These are phyloP conservation scores for Gymnopus androsaceus DNA, from an alignment of 1,284 basidiomycete species.

Conservation along the genomic window DNA sequence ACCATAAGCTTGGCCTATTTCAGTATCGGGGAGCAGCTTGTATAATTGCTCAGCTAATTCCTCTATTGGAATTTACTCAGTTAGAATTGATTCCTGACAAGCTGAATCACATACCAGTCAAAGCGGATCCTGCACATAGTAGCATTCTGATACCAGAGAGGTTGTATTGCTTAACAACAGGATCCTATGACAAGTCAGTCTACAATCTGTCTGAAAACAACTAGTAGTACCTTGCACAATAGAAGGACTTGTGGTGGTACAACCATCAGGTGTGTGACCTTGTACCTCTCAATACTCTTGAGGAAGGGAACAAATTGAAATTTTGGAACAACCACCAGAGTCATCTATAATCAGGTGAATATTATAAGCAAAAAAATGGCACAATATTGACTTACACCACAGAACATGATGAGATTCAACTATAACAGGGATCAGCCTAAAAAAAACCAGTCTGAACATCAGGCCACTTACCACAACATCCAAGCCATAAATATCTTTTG, in stretches of 20 bases:
- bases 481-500: constrained; percentile 58
- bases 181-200: neutral
- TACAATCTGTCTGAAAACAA: neutral
- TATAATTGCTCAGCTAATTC: constrained; percentile 52
- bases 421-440: constrained; percentile 12
- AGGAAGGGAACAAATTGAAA: constrained; percentile 58
- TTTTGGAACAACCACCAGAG: constrained; percentile 58
- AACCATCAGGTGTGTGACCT: constrained; percentile 51
- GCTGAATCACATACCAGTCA: neutral
- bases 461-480: constrained; percentile 39
- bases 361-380: neutral
- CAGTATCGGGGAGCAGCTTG: constrained; percentile 46
- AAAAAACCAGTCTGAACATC: neutral
- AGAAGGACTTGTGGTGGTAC: constrained; percentile 21
- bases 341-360: constrained; percentile 41
- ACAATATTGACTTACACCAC: constrained; percentile 36
- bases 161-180: neutral
- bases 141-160: neutral
- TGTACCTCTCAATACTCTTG: constrained; percentile 53
- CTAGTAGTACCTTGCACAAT: constrained; percentile 15
- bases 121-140: neutral
- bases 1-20: constrained; percentile 59
- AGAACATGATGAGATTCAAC: constrained; percentile 46
- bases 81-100: constrained; percentile 46
- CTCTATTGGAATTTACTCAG: constrained; percentile 61